Base-by-base conservation (phyloP, 345 rosid species). In the Eucalyptus tenuipes region DNA sequence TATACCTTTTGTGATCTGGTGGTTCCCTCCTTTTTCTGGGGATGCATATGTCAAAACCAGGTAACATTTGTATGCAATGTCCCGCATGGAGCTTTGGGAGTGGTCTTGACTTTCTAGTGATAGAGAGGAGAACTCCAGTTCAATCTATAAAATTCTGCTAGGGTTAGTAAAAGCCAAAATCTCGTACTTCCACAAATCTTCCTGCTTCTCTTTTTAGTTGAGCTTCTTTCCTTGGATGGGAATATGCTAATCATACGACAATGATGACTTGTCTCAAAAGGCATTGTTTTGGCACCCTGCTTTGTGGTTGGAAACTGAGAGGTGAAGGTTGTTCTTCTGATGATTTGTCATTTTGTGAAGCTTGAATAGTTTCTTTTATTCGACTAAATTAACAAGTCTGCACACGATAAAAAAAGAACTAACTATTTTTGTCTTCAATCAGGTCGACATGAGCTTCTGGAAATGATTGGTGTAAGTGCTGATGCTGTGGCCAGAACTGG, bases 381-480 rank as follows among this genome's bases (percentile, higher is more conserved):
- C 1, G 44, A 71, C 82, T 37, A 71, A 13, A 85, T 52, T 86
- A 86, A 29, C 66, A 86, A 86, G 64, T 31, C 29, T 48, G n/a
- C 25, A 50, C 53, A 45, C 2, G 4, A 85, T 14, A 47, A 24
- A 6, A 40, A 2, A 50, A 61, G 52, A 24, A 66, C 53, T 85
- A 37, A 48, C 18, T 25, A 3, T 33, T 88, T 48, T 50, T 33
- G 57, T 88, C 16, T 81, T 42, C 7, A 49, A 88, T 88, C 90
- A 96, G 99, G 94, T 90, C 95, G 99, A 86, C 98, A 95, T 85
- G 99, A 96, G 91, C 92, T 95, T 86, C 52, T 97, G 31, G 98
- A 97, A 87, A 93, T 89, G 86, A 93, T 95, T 42, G 99, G 98
- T 79, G 49, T 96, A 75, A 91, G 90, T 92, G 93, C 96, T 88